Evolutionary conservation across 2,329 filamentous ascomycete genomes (phyloP).

Genomic region (Daldinia sp.): DNA sequence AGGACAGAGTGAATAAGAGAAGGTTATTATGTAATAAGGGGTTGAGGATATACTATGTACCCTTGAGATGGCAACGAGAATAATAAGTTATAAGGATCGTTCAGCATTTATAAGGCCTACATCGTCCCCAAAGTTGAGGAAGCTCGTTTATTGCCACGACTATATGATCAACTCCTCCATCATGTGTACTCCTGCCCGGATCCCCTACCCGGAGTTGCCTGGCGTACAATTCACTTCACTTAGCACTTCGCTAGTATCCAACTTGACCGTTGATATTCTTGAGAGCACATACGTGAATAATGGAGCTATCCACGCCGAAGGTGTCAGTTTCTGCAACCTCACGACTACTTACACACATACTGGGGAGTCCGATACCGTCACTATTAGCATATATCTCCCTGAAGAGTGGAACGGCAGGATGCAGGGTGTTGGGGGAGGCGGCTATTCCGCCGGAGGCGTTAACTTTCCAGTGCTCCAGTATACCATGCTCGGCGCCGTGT

Average conservation of each 20-base stretch:
- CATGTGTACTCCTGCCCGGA: slow-evolving; percentile 22
- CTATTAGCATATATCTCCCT: slow-evolving; percentile 19
- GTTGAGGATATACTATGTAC: neutral
- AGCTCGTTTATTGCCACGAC: neutral
- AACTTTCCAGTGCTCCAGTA: slow-evolving; percentile 2
- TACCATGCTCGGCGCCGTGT: slow-evolving; percentile 24
- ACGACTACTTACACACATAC: slow-evolving; percentile 25
- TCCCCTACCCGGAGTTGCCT: slow-evolving; percentile 14
- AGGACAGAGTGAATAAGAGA: neutral
- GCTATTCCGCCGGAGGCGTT: slow-evolving; percentile 40
- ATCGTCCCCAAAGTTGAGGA: neutral
- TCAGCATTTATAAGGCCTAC: neutral
- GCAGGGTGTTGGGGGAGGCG: slow-evolving; percentile 45
- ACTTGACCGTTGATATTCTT: slow-evolving; percentile 12
- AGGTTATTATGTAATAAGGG: neutral
- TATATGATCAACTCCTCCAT: neutral
- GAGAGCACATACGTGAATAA: slow-evolving; percentile 17
- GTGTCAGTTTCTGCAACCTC: slow-evolving; percentile 25
- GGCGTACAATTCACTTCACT: slow-evolving; percentile 22
- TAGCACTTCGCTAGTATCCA: slow-evolving; percentile 12
- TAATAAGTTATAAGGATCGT: neutral
- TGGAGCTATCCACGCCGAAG: slow-evolving; percentile 6
- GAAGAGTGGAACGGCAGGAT: slow-evolving; percentile 45
- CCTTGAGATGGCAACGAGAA: neutral
- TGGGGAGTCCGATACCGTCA: slow-evolving; percentile 17